These are phyloP conservation scores for Pyrenophora teres DNA, from an alignment of 2,329 filamentous ascomycete species.

Conservation along the genomic window DNA sequence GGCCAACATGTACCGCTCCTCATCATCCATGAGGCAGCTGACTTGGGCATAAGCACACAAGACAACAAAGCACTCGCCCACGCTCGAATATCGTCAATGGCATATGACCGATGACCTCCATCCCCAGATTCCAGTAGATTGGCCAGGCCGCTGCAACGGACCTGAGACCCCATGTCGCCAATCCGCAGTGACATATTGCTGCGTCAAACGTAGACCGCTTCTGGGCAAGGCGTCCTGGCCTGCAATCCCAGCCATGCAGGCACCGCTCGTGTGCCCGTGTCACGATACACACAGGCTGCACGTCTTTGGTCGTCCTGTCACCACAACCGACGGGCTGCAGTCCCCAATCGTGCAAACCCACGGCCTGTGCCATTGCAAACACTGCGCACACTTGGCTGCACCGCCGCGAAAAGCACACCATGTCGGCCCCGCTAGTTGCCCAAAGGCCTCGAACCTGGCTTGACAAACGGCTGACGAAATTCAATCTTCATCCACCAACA, in stretches of 20 bases:
- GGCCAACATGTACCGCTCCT: too few species aligned
- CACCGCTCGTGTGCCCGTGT: constrained; percentile 2
- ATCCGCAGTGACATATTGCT: constrained; percentile 10
- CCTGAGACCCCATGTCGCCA: constrained; percentile 8
- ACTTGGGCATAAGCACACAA: background rate
- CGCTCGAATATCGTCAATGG: background rate
- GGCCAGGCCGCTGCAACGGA: constrained; percentile 13
- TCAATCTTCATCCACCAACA: constrained; percentile 1
- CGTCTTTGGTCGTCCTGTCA: background rate
- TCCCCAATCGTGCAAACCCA: background rate
- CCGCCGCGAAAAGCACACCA: background rate
- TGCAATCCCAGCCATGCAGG: constrained; percentile 4
- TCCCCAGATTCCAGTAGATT: constrained; percentile 18
- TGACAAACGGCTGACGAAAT: constrained; percentile 12
- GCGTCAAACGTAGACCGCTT: constrained; percentile 3
- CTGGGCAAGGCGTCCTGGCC: constrained; percentile 2
- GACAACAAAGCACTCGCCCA: background rate
- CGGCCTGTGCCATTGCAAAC: background rate
- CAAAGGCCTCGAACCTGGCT: constrained; percentile 1
- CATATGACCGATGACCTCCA: background rate
- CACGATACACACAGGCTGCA: constrained; percentile 1
- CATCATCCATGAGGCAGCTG: background rate
- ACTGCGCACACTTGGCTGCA: background rate
- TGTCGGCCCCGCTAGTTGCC: background rate
- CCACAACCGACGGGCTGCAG: background rate